Evolutionary conservation across 345 rosid species (phyloP), one percentile per base, ranked within the genome.

Genomic region (Citrus unshiu): DNA sequence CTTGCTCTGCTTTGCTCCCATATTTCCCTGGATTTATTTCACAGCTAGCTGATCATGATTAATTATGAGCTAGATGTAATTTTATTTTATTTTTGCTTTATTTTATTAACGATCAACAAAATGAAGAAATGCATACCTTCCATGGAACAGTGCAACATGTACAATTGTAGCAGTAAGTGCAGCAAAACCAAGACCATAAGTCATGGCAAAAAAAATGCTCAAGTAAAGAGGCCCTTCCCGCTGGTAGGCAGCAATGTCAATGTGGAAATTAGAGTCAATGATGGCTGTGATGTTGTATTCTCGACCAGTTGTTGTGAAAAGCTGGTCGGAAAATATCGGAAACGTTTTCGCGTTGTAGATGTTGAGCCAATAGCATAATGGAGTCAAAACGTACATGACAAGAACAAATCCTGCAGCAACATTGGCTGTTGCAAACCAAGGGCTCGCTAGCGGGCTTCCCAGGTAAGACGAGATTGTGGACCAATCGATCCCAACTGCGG

Each of bases 381-480:
- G 98, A 56, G 95, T 90, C 84, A 93, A 78, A 54, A 94, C 80
- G 24, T 96, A 96, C 95, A 94, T 90, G 57, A 91, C 78, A 2
- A 92, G 16, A 7, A 92, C 77, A 60, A 84, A 94, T 29, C 99
- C 99, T 2, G 74, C 93, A 4, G 95, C 99, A 4, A 96, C 97
- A 61, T 96, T 96, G 35, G 98, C 98, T 0, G 99, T 94, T 73
- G 99, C 99, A 67, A 94, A 96, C 98, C 99, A 96, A 56, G 99
- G 99, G 87, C 99, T 96, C 35, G 99, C 99, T 7, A 96, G 93
- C 49, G 98, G 99, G 86, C 99, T 96, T 63, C 98, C 99, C 7
- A 96, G 94, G 86, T 94, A 94, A 54, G 99, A 84, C 2, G 98
- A 96, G 79, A 92, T 96, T 57, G 98, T 89, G 82, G 99, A 91